These are phyloP conservation scores for Phylloboletellus chloephorus DNA, from an alignment of 1,284 basidiomycete genomes.

Conservation along the genomic window DNA sequence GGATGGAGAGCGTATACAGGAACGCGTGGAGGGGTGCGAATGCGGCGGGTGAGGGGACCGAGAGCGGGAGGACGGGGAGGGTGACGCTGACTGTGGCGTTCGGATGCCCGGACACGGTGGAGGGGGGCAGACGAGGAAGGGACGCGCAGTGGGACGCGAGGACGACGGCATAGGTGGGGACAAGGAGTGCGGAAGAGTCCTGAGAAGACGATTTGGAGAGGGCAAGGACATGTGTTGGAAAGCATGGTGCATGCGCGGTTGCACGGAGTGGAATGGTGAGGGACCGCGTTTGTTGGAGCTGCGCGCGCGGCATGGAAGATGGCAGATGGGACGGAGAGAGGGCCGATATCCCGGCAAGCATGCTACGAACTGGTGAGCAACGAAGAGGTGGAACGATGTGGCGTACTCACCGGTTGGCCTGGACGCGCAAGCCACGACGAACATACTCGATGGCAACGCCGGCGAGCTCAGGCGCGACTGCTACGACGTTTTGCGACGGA, in stretches of 20 bases:
- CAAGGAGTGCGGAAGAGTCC: slow-evolving; percentile 35
- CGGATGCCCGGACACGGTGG: slow-evolving; percentile 29
- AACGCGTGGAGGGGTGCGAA: slow-evolving; percentile 60
- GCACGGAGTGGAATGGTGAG: slow-evolving; percentile 43
- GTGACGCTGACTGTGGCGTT: slow-evolving; percentile 35
- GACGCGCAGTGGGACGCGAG: slow-evolving; percentile 56
- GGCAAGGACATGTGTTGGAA: slow-evolving; percentile 59
- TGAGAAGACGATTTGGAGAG: slow-evolving; percentile 40
- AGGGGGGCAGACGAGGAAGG: slow-evolving; percentile 48
- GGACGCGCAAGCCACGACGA: slow-evolving; percentile 45
- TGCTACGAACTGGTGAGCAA: slow-evolving; percentile 32
- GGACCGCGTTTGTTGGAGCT: slow-evolving; percentile 39
- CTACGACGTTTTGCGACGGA: slow-evolving; percentile 45
- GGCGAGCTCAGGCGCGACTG: slow-evolving; percentile 51
- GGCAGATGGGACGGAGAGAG: slow-evolving; percentile 48
- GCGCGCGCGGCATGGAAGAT: slow-evolving; percentile 41
- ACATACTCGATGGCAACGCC: slow-evolving; percentile 58
- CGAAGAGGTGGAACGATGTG: slow-evolving; percentile 6
- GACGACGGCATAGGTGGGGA: slow-evolving; percentile 54
- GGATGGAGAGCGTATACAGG: slow-evolving; percentile 59
- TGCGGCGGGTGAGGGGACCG: slow-evolving; percentile 61
- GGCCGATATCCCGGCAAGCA: slow-evolving; percentile 46
- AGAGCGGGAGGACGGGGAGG: slow-evolving; percentile 61
- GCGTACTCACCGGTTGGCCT: slow-evolving; percentile 45
- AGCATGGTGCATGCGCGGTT: slow-evolving; percentile 29